Conservation (phyloP, 169 alveolate genomes). For the Nephromyces sp. region DNA sequence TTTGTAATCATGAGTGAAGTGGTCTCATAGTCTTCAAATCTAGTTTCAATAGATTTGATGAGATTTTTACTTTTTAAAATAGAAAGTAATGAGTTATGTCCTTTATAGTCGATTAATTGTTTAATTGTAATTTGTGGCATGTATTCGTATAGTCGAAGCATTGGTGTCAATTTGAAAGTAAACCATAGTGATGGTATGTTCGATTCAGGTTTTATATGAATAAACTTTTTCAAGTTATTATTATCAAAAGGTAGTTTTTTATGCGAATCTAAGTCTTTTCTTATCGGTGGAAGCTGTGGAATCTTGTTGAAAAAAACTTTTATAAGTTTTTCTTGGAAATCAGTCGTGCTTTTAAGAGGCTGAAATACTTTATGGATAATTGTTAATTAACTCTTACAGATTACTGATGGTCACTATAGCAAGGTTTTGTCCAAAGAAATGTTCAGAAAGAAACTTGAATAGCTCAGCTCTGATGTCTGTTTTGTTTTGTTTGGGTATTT, state of each 20-base stretch:
- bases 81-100: conserved; percentile 30
- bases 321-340: too few species aligned
- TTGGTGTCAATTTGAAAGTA: conserved; percentile 32
- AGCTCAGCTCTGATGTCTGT: conserved; percentile 34
- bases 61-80: conserved; percentile 21
- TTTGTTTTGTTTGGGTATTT: conserved; percentile 31
- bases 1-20: too few species aligned
- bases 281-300: too few species aligned
- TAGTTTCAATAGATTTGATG: too few species aligned
- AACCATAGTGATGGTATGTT: conserved; percentile 31
- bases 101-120: conserved; percentile 28
- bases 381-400: too few species aligned
- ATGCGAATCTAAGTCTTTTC: conserved; percentile 16
- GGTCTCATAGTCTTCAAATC: too few species aligned
- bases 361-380: too few species aligned
- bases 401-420: conserved; percentile 4
- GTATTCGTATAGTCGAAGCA: conserved; percentile 17
- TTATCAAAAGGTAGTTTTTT: conserved; percentile 24
- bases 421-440: conserved; percentile 48
- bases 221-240: conserved; percentile 31
- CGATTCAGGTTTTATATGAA: conserved; percentile 29
- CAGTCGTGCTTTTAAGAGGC: too few species aligned
- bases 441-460: conserved; percentile 29
- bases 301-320: too few species aligned
- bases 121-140: conserved; percentile 27